Base-by-base conservation (phyloP, 345 rosid species). In the Brassica carinata region DNA sequence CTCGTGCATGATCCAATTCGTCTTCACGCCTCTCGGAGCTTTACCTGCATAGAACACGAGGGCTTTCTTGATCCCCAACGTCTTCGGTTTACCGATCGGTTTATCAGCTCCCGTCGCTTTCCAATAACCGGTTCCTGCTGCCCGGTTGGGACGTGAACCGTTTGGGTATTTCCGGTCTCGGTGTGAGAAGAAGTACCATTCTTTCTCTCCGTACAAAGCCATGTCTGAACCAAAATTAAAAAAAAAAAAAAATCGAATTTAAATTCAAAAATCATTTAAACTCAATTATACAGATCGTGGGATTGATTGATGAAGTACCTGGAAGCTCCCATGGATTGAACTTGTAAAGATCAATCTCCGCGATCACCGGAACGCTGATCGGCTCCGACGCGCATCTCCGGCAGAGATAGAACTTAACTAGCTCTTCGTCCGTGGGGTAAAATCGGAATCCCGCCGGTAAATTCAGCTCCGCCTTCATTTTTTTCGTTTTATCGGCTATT, bases 291-390 rank as follows among this genome's bases (percentile, higher is more conserved):
- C 5, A 40, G 48, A 40, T 40, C 14, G 48, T 10, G 48, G 3
- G 3, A 40, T 40, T 23, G 26, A 23, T 0, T 38, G 7, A 53
- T 0, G 2, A 64, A 40, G 6, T 87, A 92, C 98, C 98, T 64
- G 98, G 98, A 68, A 94, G 97, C 72, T 90, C 85, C 98, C 98
- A 94, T 4, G 98, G 97, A 82, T 94, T 90, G 62, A 79, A 88
- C 84, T 90, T 92, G 83, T 94, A 94, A 6, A 94, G 89, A 83
- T 94, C 97, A 64, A 94, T 85, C 70, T 94, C 98, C 0, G 97
- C 95, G 15, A 92, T 85, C 51, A 92, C 88, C 1, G 99, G 92
- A 78, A 84, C 97, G 14, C 82, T 11, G 64, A 92, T 86, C 8
- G 87, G 82, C 33, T 83, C 86, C 0, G 87, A 85, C 1, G 86